Conservation (phyloP, 1,284 basidiomycete species). For the Fomes fomentarius region DNA sequence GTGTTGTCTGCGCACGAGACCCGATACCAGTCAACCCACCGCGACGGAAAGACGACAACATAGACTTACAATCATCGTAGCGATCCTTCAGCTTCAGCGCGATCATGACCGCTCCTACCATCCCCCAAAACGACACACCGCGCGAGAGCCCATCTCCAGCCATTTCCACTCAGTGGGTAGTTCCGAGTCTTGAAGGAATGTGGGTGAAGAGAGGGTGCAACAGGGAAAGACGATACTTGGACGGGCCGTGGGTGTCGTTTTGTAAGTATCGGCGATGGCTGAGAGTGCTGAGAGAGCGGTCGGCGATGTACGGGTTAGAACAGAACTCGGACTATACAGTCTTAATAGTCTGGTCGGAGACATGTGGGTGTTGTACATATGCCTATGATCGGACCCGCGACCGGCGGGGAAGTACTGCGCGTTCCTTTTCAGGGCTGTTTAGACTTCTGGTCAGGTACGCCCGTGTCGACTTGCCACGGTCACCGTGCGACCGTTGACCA, state of each 20-base stretch:
- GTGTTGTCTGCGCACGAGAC: conserved; percentile 39
- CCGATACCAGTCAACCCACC: not conserved
- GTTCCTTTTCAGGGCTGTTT: no score
- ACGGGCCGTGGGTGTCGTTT: conserved; percentile 4
- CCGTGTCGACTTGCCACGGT: conserved; percentile 4
- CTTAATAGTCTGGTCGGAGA: not conserved
- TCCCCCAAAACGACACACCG: conserved; percentile 40
- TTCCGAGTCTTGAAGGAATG: not conserved
- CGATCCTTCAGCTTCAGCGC: conserved; percentile 52
- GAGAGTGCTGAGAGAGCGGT: not conserved
- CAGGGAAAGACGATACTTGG: conserved; percentile 9
- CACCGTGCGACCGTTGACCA: conserved; percentile 12
- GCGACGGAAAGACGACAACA: not conserved
- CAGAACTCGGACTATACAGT: no score
- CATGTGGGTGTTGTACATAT: not conserved
- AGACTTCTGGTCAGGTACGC: conserved; percentile 6
- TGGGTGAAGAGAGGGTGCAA: conserved; percentile 5
- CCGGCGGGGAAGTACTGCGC: no score
- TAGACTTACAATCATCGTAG: conserved; percentile 49
- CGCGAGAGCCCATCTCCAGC: conserved; percentile 19
- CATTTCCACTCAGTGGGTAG: conserved; percentile 8
- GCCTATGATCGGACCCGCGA: not conserved
- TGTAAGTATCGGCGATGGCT: conserved; percentile 10
- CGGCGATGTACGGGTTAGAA: no score
- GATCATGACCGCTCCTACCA: conserved; percentile 49